These are phyloP conservation scores for Striga hermonthica DNA, from an alignment of 305 asterid genomes.

Conservation along the genomic window DNA sequence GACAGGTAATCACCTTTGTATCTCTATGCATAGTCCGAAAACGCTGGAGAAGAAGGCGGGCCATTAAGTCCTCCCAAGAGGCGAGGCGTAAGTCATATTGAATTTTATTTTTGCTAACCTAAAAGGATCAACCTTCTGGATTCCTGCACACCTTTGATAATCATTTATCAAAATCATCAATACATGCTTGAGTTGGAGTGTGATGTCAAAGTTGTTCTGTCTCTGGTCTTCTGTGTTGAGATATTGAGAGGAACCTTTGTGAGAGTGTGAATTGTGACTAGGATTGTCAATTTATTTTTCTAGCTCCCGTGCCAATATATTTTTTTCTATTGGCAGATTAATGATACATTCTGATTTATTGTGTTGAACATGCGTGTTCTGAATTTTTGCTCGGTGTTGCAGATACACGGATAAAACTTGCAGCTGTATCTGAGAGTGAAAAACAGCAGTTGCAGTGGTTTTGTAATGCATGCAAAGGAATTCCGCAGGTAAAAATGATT, in stretches of 20 bases:
- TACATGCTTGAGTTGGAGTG: constrained; percentile 16
- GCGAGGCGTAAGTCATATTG: constrained; percentile 65
- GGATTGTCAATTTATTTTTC: background rate
- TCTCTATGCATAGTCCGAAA: constrained; percentile 64
- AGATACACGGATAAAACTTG: constrained; percentile 70
- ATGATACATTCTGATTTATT: constrained; percentile 4
- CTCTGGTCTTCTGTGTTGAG: constrained; percentile 4
- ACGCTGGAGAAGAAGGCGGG: constrained; percentile 72
- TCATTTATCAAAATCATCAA: constrained; percentile 17
- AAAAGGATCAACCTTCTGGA: constrained; percentile 3
- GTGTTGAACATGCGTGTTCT: constrained; percentile 19
- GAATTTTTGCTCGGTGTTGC: constrained; percentile 29
- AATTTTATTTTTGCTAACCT: constrained; percentile 33
- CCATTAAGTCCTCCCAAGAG: constrained; percentile 61
- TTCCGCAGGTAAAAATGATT: constrained; percentile 70
- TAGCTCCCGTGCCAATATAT: background rate
- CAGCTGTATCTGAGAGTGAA: constrained; percentile 56
- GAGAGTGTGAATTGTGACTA: background rate
- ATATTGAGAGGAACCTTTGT: background rate
- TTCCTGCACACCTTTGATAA: constrained; percentile 14
- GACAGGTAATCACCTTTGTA: constrained; percentile 40
- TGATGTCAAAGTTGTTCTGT: constrained; percentile 16
- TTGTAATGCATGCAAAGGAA: constrained; percentile 96
- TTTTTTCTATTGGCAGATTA: constrained; percentile 15
- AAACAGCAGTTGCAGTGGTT: constrained; percentile 68